Percentiles rank a stretch among this genome's conserved stretches.
Evolutionary conservation across 371 early-diverging fungal species (phyloP).

Genomic region (Mortierella sp.): DNA sequence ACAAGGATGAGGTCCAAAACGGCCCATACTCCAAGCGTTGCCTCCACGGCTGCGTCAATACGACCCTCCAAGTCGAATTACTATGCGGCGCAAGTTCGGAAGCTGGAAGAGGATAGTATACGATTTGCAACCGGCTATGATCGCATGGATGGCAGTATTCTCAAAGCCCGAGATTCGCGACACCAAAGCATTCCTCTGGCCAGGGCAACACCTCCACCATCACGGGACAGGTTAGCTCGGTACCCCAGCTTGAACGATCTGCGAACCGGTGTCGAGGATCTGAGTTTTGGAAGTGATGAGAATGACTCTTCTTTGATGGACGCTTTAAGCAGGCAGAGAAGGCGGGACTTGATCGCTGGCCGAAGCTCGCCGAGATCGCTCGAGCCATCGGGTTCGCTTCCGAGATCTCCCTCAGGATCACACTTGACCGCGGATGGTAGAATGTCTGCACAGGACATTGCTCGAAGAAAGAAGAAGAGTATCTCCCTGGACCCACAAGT

Average conservation of each 20-base stretch:
- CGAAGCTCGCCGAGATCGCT: conserved; percentile 2
- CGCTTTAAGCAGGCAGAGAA: conserved; percentile 18
- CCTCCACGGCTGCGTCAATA: conserved; percentile 34
- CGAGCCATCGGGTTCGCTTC: conserved; percentile 17
- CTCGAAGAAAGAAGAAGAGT: conserved; percentile 47
- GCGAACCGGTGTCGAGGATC: conserved; percentile 10
- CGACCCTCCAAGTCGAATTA: conserved; percentile 36
- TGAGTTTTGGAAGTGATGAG: conserved; percentile 22
- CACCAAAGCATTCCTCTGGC: conserved; percentile 38
- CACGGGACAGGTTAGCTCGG: conserved; percentile 9
- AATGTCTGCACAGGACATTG: conserved; percentile 18
- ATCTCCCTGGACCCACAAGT: conserved; percentile 48
- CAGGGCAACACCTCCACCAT: conserved; percentile 6
- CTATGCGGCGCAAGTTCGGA: conserved; percentile 46
- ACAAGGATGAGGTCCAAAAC: conserved; percentile 49
- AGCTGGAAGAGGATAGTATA: conserved; percentile 49
- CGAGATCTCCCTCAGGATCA: conserved; percentile 37
- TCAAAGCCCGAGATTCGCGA: conserved; percentile 27
- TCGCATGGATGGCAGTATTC: conserved; percentile 8
- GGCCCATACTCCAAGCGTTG: conserved; percentile 27
- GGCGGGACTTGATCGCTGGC: conserved; percentile 41
- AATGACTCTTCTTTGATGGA: conserved; percentile 4
- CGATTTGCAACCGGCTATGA: conserved; percentile 43
- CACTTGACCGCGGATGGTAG: conserved; percentile 9
- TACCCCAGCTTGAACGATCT: conserved; percentile 31